Evolutionary conservation across 495 filamentous ascomycete species (phyloP), one percentile per base, ranked within the genome.

Genomic region (Ramalina intermedia): DNA sequence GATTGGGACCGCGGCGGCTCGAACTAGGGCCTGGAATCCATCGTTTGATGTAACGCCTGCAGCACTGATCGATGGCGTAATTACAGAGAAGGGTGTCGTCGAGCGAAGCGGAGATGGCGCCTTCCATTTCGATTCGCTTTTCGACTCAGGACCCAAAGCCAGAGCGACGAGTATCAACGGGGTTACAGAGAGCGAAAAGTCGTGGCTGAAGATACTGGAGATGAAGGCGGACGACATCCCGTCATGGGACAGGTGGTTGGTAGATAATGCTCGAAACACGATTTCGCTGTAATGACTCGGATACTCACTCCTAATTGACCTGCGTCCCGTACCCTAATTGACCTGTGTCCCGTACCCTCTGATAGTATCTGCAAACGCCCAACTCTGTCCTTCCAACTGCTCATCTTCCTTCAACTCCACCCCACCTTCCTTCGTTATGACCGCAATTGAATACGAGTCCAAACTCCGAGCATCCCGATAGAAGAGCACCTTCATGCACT

Each of bases 401-500:
- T 93, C 84, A 59, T 82, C 69, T 69, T 90, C 77, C 65, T 78
- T 80, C 60, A 95, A 58, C 55, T 95, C 85, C 56, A 96, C 79
- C 26, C 82, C 82, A 4, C 66, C 73, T 24, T 86, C 84, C 64
- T 83, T 79, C 39, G 87, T 89, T 44, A 98, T 74, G 24, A 95
- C 74, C 13, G 89, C 89, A 63, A 98, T 81, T 46, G 84, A 86
- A 65, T 95, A 98, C 62, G 80, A 73, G 66, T 96, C 87, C 63
- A 88, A 64, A 71, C 85, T 91, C 59, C 91, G 79, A 7, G 91
- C 91, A 70, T 98, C 91, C 53, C 91, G 76, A 71, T 98, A 98
- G 72, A 87, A 98, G 48, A 98, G 73, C 49, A 96, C 89, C 74
- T 96, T 96, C 84, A 98, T 87, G 63, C 86, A 93, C 66, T 94